Base-by-base conservation (phyloP, 257 asterid species). In the Buddleja alternifolia region DNA sequence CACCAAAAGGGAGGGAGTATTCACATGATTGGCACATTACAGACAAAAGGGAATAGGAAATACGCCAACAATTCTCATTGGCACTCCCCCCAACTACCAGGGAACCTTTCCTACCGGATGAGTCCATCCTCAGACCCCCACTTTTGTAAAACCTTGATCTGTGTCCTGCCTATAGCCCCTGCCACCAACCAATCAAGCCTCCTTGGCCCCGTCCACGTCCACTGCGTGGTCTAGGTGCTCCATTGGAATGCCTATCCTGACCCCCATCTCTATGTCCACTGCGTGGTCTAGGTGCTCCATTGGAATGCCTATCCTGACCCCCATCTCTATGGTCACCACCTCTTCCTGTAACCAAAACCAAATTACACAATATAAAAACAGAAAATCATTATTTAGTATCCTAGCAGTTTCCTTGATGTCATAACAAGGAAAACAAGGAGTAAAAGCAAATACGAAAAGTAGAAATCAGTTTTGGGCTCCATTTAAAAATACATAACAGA, bases 261-360 rank as follows among this genome's bases (percentile, higher is more conserved):
- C n/a, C n/a, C n/a, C n/a, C n/a, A n/a, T n/a, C n/a, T n/a, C n/a
- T n/a, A 0, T 83, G 71, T 5, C 86, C 93, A 24, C 84, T 80
- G 20, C 75, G 72, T 19, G 89, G 82, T 76, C 86, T 83, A 46
- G 95, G 89, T 69, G 82, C n/a, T n/a, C n/a, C n/a, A n/a, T n/a
- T n/a, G n/a, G n/a, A n/a, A n/a, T n/a, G 71, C 24, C 95, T 89
- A 73, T 85, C 85, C 51, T 81, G 94, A 50, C 75, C 80, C 45
- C 75, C 83, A 61, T 76, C 83, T 75, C 91, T 77, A 80, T 79
- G 78, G 73, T 87, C 97, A 73, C 80, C 86, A n/a, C n/a, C n/a
- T 76, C 96, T 86, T 70, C 97, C 97, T 90, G 82, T 63, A 63
- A 68, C 52, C 47, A 29, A 78, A 69, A 64, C 63, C 47, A 9